These are phyloP conservation scores for Thielaviopsis musarum DNA, from an alignment of 2,329 filamentous ascomycete species.

Conservation along the genomic window DNA sequence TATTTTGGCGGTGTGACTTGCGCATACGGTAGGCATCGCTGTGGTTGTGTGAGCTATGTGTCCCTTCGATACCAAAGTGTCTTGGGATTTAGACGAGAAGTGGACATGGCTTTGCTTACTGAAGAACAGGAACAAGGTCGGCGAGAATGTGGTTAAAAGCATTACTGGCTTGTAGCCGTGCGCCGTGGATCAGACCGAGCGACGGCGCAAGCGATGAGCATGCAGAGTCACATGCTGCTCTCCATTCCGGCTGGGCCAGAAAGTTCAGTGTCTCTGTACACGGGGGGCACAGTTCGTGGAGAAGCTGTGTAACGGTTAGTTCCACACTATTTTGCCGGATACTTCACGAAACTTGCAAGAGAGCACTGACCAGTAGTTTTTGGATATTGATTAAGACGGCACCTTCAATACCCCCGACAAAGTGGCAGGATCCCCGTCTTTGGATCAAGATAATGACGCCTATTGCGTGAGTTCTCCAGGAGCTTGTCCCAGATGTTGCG, in stretches of 20 bases:
- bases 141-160: conserved; percentile 21
- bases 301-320: not conserved
- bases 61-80: no score
- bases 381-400: conserved; percentile 23
- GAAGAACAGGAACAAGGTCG: conserved; percentile 15
- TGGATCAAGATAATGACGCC: conserved; percentile 24
- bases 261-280: conserved; percentile 20
- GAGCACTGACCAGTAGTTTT: conserved; percentile 20
- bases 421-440: conserved; percentile 22
- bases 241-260: conserved; percentile 22
- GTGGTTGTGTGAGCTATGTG: not conserved
- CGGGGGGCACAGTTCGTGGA: conserved; percentile 5
- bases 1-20: conserved; percentile 17
- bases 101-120: not conserved
- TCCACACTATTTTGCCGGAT: no score
- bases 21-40: conserved; percentile 19
- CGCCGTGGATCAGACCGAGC: not conserved
- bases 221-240: conserved; percentile 14
- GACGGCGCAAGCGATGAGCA: not conserved
- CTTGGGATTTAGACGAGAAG: not conserved
- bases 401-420: conserved; percentile 21
- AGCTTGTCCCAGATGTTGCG: conserved; percentile 21
- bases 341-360: not conserved
- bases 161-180: conserved; percentile 16
- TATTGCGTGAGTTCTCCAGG: conserved; percentile 24